Base-by-base conservation (phyloP, 176 grass and related monocot genomes). In the Echinochloa phyllopogon region DNA sequence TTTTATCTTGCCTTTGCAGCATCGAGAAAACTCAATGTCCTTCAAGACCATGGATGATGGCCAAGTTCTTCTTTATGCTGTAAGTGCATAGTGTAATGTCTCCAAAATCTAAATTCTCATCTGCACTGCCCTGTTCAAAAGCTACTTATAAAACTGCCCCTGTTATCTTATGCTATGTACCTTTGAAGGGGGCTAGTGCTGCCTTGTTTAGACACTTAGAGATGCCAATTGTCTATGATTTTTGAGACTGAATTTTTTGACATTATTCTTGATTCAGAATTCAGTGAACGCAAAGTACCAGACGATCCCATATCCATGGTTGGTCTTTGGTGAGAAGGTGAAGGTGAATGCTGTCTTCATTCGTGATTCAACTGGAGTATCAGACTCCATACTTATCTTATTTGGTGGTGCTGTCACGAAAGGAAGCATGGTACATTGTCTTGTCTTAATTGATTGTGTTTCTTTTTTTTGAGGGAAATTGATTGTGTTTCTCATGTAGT, bases 11-110 rank as follows among this genome's bases (percentile, higher is more conserved):
- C 36, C 36, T 83, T 92, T 89, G 81, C 85, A 98, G 93, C 93
- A 95, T 76, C 88, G 93, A 90, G 96, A 98, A 83, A 95, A 75
- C 65, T 98, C 96, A 17, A 94, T 98, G 93, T 94, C 96, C 77
- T 98, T 95, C 76, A 95, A 98, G 79, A 92, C 96, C 16, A 98
- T 98, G 96, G 93, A 98, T 95, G 96, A 98, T 83, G 96, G 96
- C 21, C 93, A 94, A 80, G 96, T 98, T 82, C 85, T 98, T 69
- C 85, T 98, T 94, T 98, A 98, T 85, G 91, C 91, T 79, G 96
- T 98, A 90, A 94, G 93, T 94, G 45, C 72, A 55, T 64, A 49
- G 14, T 51, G 8, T 44, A 72, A 65, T 15, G 5, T 65, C 64
- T 4, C 13, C 23, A 83, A 79, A 72, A 68, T 51, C 36, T 9